Conservation (phyloP, 306 rosid species). For the Dalbergia oliveri region DNA sequence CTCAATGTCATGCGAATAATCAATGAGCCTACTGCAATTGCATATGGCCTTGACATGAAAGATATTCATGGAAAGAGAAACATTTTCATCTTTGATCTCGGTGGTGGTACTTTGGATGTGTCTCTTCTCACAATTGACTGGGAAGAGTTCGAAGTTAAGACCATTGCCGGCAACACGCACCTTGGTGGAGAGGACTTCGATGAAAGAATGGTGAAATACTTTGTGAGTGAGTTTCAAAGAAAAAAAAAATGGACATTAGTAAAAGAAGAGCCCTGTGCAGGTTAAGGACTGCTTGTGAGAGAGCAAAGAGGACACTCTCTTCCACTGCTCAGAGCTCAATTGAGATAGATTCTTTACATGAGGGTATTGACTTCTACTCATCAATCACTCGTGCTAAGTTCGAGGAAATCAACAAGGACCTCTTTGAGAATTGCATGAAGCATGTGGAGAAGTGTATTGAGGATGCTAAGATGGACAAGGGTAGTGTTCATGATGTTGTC, state of each 20-base stretch:
- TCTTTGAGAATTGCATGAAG: conserved; percentile 54
- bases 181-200: conserved; percentile 50
- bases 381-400: conserved; percentile 33
- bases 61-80: conserved; percentile 33
- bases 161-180: conserved; percentile 33
- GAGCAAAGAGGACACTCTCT: conserved; percentile 21
- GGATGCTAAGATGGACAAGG: conserved; percentile 65
- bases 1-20: conserved; percentile 53
- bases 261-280: conserved; percentile 27
- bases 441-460: conserved; percentile 55
- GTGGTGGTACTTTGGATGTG: conserved; percentile 69
- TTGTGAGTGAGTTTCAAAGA: conserved; percentile 34
- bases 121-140: conserved; percentile 59
- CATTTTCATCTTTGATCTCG: conserved; percentile 42
- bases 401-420: conserved; percentile 27
- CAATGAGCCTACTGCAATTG: conserved; percentile 56
- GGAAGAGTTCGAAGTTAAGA: background rate
- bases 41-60: conserved; percentile 58
- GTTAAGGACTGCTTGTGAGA: conserved; percentile 6
- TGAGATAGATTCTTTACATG: conserved; percentile 18
- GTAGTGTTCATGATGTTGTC: conserved; percentile 54
- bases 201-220: conserved; percentile 28
- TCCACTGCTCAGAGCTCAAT: background rate
- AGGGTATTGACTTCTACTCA: background rate
- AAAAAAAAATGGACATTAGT: conserved; percentile 32